Conservation (phyloP, 108 stramenopile genomes). For the Pseudonitzschia multiseries region DNA sequence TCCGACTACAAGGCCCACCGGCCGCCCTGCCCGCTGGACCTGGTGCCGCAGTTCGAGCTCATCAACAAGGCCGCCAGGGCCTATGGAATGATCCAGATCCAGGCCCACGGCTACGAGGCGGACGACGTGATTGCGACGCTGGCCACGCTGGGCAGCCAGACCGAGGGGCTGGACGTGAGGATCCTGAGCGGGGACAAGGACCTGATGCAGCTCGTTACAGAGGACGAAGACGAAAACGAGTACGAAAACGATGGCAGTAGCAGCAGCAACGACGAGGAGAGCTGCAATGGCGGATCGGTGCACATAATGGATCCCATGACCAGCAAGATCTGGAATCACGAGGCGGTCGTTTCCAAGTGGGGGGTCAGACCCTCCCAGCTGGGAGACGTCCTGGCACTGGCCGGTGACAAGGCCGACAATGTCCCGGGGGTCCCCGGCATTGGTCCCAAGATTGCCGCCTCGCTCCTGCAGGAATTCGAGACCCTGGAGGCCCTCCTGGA, state of each 20-base stretch:
- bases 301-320: constrained; percentile 87
- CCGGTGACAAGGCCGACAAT: constrained; percentile 87
- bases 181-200: constrained; percentile 89
- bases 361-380: constrained; percentile 63
- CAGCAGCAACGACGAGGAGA: background rate
- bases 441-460: constrained; percentile 86
- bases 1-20: constrained; percentile 84
- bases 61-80: constrained; percentile 71
- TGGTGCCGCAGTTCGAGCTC: constrained; percentile 82
- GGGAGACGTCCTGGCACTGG: constrained; percentile 83
- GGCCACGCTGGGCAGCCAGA: constrained; percentile 45
- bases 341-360: constrained; percentile 78
- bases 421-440: constrained; percentile 88
- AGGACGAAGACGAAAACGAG: constrained; percentile 13
- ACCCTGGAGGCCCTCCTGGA: constrained; percentile 55
- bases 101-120: constrained; percentile 81
- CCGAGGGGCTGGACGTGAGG: constrained; percentile 65
- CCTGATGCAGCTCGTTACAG: constrained; percentile 85
- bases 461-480: constrained; percentile 68
- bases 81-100: constrained; percentile 75
- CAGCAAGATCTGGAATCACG: constrained; percentile 54
- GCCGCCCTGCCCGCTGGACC: constrained; percentile 73
- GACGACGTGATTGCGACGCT: constrained; percentile 92
- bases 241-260: background rate
- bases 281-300: constrained; percentile 30